Conservation (phyloP, 768 basidiomycete genomes). For the Lentinula edodes region DNA sequence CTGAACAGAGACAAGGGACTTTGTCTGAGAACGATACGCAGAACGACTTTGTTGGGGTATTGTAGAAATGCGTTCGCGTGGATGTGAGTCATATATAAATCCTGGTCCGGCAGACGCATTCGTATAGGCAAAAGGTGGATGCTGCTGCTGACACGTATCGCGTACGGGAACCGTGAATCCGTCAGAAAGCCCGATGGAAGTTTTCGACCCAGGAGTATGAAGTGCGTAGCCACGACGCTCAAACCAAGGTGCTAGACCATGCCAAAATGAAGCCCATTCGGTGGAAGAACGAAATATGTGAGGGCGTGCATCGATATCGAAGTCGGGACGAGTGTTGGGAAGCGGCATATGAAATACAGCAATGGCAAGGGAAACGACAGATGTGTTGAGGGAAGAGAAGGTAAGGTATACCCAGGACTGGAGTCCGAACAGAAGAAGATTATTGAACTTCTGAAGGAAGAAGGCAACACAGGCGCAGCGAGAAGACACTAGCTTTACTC, state of each 20-base stretch:
- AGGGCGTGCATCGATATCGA: constrained; percentile 2
- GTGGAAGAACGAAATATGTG: not conserved
- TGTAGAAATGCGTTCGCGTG: not conserved
- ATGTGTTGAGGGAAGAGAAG: not conserved
- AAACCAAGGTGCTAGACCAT: constrained; percentile 1
- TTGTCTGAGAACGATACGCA: not conserved
- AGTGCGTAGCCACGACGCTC: not conserved
- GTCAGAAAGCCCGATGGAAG: not conserved
- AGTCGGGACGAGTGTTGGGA: not conserved
- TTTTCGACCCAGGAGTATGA: not conserved
- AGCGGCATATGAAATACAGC: not conserved
- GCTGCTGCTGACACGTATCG: not conserved
- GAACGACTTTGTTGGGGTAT: not conserved
- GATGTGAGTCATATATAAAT: not conserved
- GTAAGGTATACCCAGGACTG: not conserved
- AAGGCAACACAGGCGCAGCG: not conserved
- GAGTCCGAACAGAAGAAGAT: not conserved
- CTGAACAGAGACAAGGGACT: not conserved
- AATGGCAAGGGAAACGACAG: not conserved
- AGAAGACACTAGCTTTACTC: not conserved
- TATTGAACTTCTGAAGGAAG: not conserved
- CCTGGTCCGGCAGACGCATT: not conserved
- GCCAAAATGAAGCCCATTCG: constrained; percentile 5
- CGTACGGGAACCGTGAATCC: not conserved
- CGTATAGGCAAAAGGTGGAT: not conserved